phyloP scores from a whole-genome alignment of 1,139 yeast species.

The Zhuliangozyma blackwelliae region DNA sequence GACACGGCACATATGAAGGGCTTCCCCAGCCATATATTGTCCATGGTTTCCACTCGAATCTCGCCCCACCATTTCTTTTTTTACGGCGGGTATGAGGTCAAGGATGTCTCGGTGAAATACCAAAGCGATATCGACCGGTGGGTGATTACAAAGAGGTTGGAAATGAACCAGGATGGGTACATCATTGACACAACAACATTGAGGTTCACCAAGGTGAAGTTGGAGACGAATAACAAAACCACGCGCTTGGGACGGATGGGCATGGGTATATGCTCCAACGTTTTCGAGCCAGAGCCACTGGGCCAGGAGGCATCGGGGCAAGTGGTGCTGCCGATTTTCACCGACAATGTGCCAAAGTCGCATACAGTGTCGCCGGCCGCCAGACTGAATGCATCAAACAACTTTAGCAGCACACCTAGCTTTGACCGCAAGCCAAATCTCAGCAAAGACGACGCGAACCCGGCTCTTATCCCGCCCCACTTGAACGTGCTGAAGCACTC shows the following conservation, averaged over 20 bases:
- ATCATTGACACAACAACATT: slow-evolving; percentile 31
- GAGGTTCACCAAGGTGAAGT: slow-evolving; percentile 26
- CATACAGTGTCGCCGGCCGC: too few relatives aligned
- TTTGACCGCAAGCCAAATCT: not conserved
- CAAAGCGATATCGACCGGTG: slow-evolving; percentile 26
- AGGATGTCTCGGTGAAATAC: slow-evolving; percentile 20
- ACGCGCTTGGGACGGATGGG: slow-evolving; percentile 23
- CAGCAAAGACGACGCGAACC: not conserved
- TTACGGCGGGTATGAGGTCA: slow-evolving; percentile 39
- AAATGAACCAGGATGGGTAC: slow-evolving; percentile 34
- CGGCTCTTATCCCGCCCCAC: too few relatives aligned
- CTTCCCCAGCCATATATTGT: slow-evolving; percentile 27
- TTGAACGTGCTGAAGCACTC: too few relatives aligned
- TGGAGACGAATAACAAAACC: slow-evolving; percentile 15
- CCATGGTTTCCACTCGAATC: slow-evolving; percentile 27
- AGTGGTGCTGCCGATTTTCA: slow-evolving; percentile 19
- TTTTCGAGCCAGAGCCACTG: slow-evolving; percentile 4
- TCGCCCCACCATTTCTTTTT: slow-evolving; percentile 36
- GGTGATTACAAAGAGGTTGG: slow-evolving; percentile 31
- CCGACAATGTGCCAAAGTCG: slow-evolving; percentile 7
- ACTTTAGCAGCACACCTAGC: not conserved
- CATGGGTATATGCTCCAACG: slow-evolving; percentile 13
- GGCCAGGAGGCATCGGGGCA: slow-evolving; percentile 3
- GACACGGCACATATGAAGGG: slow-evolving; percentile 19
- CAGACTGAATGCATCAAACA: too few relatives aligned